Evolutionary conservation across 2,329 filamentous ascomycete species (phyloP).

Genomic region (Colletotrichum ledebouriae): DNA sequence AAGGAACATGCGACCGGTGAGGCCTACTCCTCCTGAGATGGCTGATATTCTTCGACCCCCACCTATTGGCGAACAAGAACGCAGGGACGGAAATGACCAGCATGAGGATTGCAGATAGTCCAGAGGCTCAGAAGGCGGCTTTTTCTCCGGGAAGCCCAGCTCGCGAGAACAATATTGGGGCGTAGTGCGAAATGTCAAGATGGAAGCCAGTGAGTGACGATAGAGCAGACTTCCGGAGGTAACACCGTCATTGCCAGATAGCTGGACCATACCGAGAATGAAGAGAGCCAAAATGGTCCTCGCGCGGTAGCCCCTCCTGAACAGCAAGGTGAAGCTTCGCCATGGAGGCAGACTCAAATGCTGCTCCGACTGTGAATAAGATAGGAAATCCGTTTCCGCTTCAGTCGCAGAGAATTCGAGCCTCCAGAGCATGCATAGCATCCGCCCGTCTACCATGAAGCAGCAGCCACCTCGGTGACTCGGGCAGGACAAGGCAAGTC

Average conservation of each 20-base stretch:
- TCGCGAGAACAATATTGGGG: constrained; percentile 70
- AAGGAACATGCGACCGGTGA: constrained; percentile 64
- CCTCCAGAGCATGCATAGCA: constrained; percentile 58
- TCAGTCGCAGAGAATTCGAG: constrained; percentile 60
- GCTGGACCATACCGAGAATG: constrained; percentile 70
- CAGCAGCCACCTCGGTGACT: constrained; percentile 71
- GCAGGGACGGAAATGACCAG: constrained; percentile 69
- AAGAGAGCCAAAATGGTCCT: constrained; percentile 67
- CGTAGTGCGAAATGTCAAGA: constrained; percentile 59
- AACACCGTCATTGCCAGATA: constrained; percentile 73
- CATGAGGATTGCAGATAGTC: constrained; percentile 71
- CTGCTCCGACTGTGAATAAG: constrained; percentile 45
- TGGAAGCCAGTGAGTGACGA: background rate
- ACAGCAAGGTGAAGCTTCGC: constrained; percentile 52
- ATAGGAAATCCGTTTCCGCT: constrained; percentile 62
- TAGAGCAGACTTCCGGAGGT: constrained; percentile 65
- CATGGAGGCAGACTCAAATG: constrained; percentile 48
- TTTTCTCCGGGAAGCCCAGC: constrained; percentile 68
- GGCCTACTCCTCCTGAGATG: constrained; percentile 64
- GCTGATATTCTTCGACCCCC: constrained; percentile 69
- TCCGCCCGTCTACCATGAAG: constrained; percentile 60
- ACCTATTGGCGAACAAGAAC: constrained; percentile 67
- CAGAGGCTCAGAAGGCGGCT: constrained; percentile 71
- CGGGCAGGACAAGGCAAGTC: constrained; percentile 60
- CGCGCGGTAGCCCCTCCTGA: constrained; percentile 57